Conservation (phyloP, 2,329 filamentous ascomycete genomes). For the Zymoseptoria tritici region DNA sequence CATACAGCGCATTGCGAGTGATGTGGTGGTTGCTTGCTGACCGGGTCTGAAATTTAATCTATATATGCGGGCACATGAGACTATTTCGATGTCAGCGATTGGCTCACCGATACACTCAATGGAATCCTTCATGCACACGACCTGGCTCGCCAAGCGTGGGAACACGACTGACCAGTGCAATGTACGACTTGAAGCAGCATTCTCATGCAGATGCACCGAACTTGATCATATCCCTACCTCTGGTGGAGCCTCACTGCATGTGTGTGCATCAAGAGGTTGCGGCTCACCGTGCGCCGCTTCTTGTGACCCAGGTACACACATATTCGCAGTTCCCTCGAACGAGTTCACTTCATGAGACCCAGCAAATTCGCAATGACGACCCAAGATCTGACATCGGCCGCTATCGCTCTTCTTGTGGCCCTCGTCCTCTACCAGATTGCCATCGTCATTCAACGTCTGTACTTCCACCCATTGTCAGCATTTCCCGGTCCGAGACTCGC, state of each 20-base stretch:
- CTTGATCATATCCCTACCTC: neutral
- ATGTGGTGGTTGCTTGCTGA: neutral
- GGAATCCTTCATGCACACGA: neutral
- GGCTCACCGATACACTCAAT: neutral
- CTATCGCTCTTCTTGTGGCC: neutral
- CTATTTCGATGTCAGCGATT: neutral
- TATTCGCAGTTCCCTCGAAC: neutral
- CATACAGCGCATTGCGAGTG: neutral
- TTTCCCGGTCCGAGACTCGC: conserved; percentile 32
- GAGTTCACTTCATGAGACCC: neutral
- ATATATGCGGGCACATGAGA: neutral
- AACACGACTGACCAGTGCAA: neutral
- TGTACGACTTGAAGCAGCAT: neutral
- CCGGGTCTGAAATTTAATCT: neutral
- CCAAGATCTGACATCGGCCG: neutral
- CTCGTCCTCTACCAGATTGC: conserved; percentile 2
- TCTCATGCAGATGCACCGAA: neutral
- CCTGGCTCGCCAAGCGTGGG: neutral
- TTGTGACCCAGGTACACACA: neutral
- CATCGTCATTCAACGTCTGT: conserved; percentile 21
- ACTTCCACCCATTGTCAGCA: conserved; percentile 28
- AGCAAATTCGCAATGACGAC: neutral
- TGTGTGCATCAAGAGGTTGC: neutral
- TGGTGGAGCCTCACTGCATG: neutral
- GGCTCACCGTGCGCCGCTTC: neutral